phyloP scores from a whole-genome alignment of 75 land plant genomes.

The Cupressus sempervirens region DNA sequence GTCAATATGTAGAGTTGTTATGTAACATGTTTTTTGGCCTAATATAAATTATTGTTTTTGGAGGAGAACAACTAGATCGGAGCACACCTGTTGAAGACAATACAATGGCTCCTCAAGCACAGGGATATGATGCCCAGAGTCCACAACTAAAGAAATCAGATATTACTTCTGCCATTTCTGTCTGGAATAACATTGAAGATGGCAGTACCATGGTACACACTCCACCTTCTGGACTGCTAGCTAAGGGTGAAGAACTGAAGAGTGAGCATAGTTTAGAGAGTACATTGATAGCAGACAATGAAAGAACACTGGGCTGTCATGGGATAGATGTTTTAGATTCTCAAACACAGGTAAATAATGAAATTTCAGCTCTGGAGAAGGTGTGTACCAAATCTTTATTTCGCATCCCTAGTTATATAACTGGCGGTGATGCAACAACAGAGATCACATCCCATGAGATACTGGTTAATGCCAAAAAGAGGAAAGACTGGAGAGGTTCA shows the following conservation, averaged over 20 bases:
- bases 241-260: background rate
- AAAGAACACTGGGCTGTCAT: background rate
- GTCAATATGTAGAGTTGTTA: background rate
- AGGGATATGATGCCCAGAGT: background rate
- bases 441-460: background rate
- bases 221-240: background rate
- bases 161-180: background rate
- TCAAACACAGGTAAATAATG: background rate
- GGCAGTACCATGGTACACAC: background rate
- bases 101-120: background rate
- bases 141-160: background rate
- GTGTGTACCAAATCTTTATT: background rate
- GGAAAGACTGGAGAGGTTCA: background rate
- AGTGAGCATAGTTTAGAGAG: background rate
- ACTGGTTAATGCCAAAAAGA: background rate
- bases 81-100: background rate
- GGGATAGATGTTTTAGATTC: background rate
- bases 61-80: background rate
- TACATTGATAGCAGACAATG: background rate
- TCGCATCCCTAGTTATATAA: background rate
- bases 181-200: background rate
- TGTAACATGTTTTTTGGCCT: background rate
- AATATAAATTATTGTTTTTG: background rate
- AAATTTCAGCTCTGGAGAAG: background rate
- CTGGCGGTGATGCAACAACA: background rate